Conservation (phyloP, 495 filamentous ascomycete genomes). For the Tuber borchii region DNA sequence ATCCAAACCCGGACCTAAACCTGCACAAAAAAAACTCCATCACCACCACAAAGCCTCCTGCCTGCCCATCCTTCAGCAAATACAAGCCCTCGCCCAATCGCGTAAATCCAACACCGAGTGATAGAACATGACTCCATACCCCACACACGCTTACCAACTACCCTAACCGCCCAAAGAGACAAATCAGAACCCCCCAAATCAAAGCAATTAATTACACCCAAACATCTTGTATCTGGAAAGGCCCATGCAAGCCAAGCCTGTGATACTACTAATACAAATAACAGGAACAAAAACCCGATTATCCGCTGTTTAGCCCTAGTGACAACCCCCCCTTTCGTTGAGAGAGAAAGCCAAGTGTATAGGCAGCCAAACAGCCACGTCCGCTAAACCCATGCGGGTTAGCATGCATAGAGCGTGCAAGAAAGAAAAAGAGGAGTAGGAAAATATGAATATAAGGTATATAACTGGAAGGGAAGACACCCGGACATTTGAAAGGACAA, state of each 20-base stretch:
- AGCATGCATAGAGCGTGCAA: not conserved
- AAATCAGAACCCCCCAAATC: constrained; percentile 1
- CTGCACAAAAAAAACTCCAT: not conserved
- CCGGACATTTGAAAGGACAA: not conserved
- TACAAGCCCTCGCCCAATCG: not conserved
- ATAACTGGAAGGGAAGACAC: not conserved
- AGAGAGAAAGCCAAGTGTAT: not conserved
- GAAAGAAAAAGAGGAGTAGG: not conserved
- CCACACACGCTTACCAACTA: not conserved
- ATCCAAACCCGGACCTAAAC: not conserved
- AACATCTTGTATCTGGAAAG: not conserved
- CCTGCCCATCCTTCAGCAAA: not conserved
- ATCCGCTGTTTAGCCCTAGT: not conserved
- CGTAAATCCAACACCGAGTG: not conserved
- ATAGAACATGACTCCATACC: not conserved
- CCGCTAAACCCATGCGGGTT: not conserved
- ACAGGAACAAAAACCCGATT: not conserved
- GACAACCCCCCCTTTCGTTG: not conserved
- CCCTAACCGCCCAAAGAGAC: not conserved
- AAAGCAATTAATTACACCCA: constrained; percentile 3
- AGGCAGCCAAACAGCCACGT: not conserved
- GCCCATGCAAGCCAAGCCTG: not conserved
- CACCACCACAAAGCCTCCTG: not conserved
- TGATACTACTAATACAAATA: not conserved
- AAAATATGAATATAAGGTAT: not conserved